phyloP scores from a whole-genome alignment of 257 asterid species.

The Rehmannia glutinosa region DNA sequence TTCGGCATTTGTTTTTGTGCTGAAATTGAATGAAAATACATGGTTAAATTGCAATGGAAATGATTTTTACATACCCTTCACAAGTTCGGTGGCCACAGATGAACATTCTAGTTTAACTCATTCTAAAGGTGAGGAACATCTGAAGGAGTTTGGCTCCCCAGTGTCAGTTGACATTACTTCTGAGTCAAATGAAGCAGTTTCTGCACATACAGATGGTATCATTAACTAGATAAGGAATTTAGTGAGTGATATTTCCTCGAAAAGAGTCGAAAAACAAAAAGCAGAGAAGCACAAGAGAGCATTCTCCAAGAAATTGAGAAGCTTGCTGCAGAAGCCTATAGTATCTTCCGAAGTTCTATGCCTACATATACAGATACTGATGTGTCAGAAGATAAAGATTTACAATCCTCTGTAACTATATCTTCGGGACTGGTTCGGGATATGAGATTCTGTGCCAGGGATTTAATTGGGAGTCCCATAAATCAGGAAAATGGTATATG shows the following conservation, averaged over 20 bases:
- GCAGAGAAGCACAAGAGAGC: constrained; percentile 63
- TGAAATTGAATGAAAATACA: constrained; percentile 64
- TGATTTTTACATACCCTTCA: constrained; percentile 69
- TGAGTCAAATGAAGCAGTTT: constrained; percentile 30
- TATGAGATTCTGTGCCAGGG: constrained; percentile 89
- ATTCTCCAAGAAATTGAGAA: constrained; percentile 98
- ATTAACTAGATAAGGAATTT: constrained; percentile 68
- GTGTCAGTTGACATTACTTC: constrained; percentile 27
- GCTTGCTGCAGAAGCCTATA: constrained; percentile 98
- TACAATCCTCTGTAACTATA: constrained; percentile 38
- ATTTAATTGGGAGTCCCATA: constrained; percentile 96
- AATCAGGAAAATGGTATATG: constrained; percentile 85
- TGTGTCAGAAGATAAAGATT: constrained; percentile 35
- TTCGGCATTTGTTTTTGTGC: constrained; percentile 68
- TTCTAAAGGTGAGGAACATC: constrained; percentile 25
- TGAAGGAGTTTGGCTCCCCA: constrained; percentile 24
- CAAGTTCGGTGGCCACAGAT: constrained; percentile 31
- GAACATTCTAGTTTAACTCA: constrained; percentile 19
- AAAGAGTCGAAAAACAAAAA: constrained; percentile 53
- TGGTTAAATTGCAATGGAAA: constrained; percentile 80
- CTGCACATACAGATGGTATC: constrained; percentile 62
- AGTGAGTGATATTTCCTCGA: constrained; percentile 65
- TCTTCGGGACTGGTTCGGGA: constrained; percentile 88
- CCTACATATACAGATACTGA: constrained; percentile 45
- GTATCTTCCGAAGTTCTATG: constrained; percentile 70